Base-by-base conservation (phyloP, 164 flowering plant species). In the Houttuynia cordata region DNA sequence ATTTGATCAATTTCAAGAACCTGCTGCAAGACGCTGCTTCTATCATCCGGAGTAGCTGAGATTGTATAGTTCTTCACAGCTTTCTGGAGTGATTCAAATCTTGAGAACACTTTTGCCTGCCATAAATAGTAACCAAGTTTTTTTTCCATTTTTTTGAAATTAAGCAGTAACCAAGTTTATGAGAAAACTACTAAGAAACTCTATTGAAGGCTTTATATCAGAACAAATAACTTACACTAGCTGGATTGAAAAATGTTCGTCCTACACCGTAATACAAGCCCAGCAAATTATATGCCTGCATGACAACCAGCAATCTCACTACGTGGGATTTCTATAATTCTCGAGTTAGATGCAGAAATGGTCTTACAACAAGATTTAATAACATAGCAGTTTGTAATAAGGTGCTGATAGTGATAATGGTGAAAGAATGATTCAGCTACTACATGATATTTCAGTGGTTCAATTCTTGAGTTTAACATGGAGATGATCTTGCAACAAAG, bases 221-320 rank as follows among this genome's bases (percentile, higher is more conserved):
- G 25, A 39, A 39, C 17, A 8, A 42, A 30, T 37, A 57, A 57
- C 53, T 71, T 92, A 93, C 98, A 70, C 92, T 93, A 51, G 96
- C 91, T 41, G 92, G 97, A 73, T 84, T 89, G 81, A 89, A 82
- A 75, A 93, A 86, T 63, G 98, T 92, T 22, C 98, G 87, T 9
- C 96, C 87, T 41, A 92, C 10, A 54, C 98, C 98, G 73, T 79
- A 82, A 77, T 93, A 86, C 66, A 93, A 75, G 42, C 86, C 96
- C 77, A 93, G 64, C 23, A 81, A 69, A 76, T 89, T 79, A 75
- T 89, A 93, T 58, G 86, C 91, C 98, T 89, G 83, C 51, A 68
- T 59, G 18, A 24, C 51, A 24, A 42, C 20, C n/a, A 54, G 24
- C n/a, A 30, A 51, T 23, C 50, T 40, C 8, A n/a, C n/a, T n/a